Percentiles rank a stretch among this genome's conserved stretches.
These are phyloP conservation scores for Croton setiger DNA, from an alignment of 441 rosid genomes.

Conservation along the genomic window DNA sequence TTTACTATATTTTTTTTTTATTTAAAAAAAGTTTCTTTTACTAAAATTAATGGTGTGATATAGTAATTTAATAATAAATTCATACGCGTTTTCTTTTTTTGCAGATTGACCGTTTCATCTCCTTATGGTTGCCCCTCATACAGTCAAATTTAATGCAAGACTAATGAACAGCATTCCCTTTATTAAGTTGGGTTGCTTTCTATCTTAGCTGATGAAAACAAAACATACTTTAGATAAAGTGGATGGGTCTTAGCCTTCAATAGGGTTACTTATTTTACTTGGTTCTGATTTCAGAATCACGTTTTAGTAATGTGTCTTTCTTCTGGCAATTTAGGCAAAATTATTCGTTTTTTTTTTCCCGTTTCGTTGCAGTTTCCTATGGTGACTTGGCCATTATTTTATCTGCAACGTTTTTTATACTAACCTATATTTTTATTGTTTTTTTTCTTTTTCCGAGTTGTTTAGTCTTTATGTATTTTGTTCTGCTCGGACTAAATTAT, in stretches of 20 bases:
- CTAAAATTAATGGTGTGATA: neutral
- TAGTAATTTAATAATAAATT: neutral
- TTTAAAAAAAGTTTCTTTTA: no score
- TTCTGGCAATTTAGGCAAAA: neutral
- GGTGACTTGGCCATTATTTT: constrained; percentile 14
- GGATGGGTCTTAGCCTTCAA: neutral
- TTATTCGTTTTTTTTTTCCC: neutral
- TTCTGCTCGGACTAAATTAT: neutral
- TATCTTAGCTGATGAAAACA: neutral
- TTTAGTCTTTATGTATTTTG: no score
- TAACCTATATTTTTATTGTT: neutral
- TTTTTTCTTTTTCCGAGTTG: neutral
- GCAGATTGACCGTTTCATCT: constrained; percentile 35
- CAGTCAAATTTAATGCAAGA: constrained; percentile 16
- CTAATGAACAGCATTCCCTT: neutral
- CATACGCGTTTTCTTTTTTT: constrained; percentile 2
- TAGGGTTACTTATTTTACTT: neutral
- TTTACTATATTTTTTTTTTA: no score
- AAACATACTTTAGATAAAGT: neutral
- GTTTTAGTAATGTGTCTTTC: constrained; percentile 10
- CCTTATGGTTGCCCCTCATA: constrained; percentile 29
- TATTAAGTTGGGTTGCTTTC: constrained; percentile 5
- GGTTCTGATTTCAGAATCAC: neutral
- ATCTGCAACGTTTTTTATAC: constrained; percentile 8
- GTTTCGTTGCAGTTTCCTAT: constrained; percentile 24